Conservation (phyloP, 2,329 filamentous ascomycete species). For the Cyanodermella asteris region DNA sequence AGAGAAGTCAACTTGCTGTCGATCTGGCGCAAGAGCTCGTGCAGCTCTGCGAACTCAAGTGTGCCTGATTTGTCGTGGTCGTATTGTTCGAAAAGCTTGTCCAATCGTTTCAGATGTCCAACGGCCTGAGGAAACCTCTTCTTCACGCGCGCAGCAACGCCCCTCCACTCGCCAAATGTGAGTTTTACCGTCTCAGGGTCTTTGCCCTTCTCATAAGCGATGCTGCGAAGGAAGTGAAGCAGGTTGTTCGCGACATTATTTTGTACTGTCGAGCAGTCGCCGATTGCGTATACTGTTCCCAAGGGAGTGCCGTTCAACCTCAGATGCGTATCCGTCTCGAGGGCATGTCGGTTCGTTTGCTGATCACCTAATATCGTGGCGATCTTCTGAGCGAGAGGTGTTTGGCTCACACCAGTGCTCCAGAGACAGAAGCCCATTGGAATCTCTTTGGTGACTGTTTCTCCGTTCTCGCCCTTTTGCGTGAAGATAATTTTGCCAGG, state of each 20-base stretch:
- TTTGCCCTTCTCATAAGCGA: constrained; percentile 79
- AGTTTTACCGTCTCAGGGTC: constrained; percentile 77
- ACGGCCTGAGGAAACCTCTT: constrained; percentile 79
- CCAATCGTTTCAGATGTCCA: constrained; percentile 67
- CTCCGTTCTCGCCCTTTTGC: constrained; percentile 54
- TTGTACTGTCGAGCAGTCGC: constrained; percentile 88
- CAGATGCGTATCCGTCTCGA: constrained; percentile 87
- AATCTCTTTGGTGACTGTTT: constrained; percentile 67
- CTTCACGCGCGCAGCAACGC: constrained; percentile 62
- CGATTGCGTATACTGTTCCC: constrained; percentile 89
- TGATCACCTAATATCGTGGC: no score
- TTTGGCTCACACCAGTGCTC: constrained; percentile 74
- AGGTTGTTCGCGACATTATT: constrained; percentile 92
- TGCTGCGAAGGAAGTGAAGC: constrained; percentile 65
- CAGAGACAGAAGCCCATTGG: constrained; percentile 92
- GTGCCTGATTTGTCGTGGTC: constrained; percentile 86
- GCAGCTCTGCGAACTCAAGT: constrained; percentile 79
- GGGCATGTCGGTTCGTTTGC: constrained; percentile 74
- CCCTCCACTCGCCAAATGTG: constrained; percentile 71
- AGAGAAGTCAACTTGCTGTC: constrained; percentile 86
- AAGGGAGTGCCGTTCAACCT: constrained; percentile 72
- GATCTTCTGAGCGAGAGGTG: constrained; percentile 56
- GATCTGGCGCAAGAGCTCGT: constrained; percentile 74
- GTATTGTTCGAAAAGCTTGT: constrained; percentile 77
- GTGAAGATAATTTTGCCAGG: constrained; percentile 72